phyloP scores from a whole-genome alignment of 1,139 yeast species.

The Saccharomyces pastorianus region DNA sequence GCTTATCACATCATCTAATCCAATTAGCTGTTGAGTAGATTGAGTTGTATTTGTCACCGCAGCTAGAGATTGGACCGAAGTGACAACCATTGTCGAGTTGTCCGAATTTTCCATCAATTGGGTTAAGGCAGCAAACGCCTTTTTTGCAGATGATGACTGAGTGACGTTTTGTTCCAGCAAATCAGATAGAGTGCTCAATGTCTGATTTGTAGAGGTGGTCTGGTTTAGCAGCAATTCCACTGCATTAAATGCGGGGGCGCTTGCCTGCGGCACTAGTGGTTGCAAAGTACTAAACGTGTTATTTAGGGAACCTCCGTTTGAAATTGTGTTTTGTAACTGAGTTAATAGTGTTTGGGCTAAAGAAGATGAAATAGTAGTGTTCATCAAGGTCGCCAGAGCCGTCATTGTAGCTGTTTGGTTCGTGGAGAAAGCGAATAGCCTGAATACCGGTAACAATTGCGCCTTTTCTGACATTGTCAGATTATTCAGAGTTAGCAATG shows the following conservation, averaged over 20 bases:
- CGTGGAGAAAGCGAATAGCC: constrained; percentile 20
- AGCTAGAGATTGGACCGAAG: constrained; percentile 17
- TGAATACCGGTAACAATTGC: constrained; percentile 24
- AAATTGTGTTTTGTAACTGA: constrained; percentile 11
- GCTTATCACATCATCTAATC: constrained; percentile 19
- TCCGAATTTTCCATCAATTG: constrained; percentile 14
- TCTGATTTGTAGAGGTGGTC: constrained; percentile 16
- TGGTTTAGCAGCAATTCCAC: constrained; percentile 11
- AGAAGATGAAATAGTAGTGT: constrained; percentile 23
- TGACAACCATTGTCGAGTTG: constrained; percentile 18
- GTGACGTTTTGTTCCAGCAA: constrained; percentile 23
- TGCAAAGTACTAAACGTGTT: constrained; percentile 6
- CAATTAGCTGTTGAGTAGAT: constrained; percentile 20
- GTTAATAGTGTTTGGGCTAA: constrained; percentile 19
- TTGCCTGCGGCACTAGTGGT: constrained; percentile 5
- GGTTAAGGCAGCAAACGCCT: constrained; percentile 18
- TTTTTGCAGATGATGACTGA: constrained; percentile 18
- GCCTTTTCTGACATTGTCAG: constrained; percentile 20
- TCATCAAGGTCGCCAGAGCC: constrained; percentile 25
- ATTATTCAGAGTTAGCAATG: constrained; percentile 18
- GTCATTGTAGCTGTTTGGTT: constrained; percentile 27
- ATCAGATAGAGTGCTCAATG: constrained; percentile 17
- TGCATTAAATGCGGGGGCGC: constrained; percentile 6
- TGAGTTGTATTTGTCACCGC: constrained; percentile 19
- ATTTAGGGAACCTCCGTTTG: constrained; percentile 2